Base-by-base conservation (phyloP, 2,329 filamentous ascomycete species). In the Herpotrichia juniperi region DNA sequence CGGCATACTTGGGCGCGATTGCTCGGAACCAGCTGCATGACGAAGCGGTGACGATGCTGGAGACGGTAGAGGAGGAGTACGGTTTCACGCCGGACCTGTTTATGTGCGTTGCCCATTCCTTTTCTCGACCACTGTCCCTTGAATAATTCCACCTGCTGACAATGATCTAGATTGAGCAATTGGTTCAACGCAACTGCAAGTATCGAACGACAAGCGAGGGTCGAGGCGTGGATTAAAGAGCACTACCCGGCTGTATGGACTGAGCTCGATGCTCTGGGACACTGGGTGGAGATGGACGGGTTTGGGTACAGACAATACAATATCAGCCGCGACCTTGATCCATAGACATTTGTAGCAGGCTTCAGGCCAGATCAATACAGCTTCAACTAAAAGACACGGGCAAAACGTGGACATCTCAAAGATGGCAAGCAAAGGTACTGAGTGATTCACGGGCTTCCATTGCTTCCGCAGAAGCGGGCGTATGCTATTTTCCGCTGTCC, bases 1-100 rank as follows among this genome's bases (percentile, higher is more conserved):
- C 84, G 17, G 86, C 87, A 1, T 97, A 96, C 69, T 79, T 89
- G 42, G 89, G 86, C 8, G 90, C 90, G 0, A 73, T 96, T 49
- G 90, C 89, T 0, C 86, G 87, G 2, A 89, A 91, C 58, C 87
- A 86, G 21, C 81, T 87, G 44, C 80, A 90, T 42, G 84, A 90
- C 17, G 86, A 89, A 62, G 87, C 87, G 2, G 83, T 86, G 61
- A 76, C 80, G 51, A 77, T 90, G 28, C 78, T 96, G 37, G 79
- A 86, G 59, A 81, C 83, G 25, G 90, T 90, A 78, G 82, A 88
- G 58, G 78, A 79, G 44, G 84, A 85, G 50, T 83, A 87, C 50
- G 90, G 89, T 10, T 79, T 85, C 50, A 79, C 79, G 56, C 88
- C 89, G n/a, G 86, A 89, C 68, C 75, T 80, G 25, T 82, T 85